Evolutionary conservation across 2,329 filamentous ascomycete genomes (phyloP).

Genomic region (Diaporthe sp.): DNA sequence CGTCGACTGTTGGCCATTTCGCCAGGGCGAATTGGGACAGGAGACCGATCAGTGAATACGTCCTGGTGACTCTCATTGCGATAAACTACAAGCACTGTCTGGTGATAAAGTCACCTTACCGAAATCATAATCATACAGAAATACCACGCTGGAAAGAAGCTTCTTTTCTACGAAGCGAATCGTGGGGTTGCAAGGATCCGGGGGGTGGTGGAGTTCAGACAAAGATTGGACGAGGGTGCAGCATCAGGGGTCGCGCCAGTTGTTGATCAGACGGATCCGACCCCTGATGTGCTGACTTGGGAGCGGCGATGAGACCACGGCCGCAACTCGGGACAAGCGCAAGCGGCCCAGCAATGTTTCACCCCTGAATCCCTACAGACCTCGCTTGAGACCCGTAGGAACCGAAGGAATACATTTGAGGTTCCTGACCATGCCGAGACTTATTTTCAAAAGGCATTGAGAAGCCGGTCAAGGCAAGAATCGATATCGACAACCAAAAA

Average conservation of each 20-base stretch:
- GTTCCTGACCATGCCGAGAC: background rate
- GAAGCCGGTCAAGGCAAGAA: background rate
- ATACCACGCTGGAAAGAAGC: background rate
- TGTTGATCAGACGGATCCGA: conserved; percentile 38
- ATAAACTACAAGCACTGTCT: background rate
- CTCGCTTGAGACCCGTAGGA: background rate
- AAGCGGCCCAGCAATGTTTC: conserved; percentile 7
- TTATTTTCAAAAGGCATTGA: background rate
- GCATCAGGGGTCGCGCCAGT: conserved; percentile 32
- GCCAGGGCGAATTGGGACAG: background rate
- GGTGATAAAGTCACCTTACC: background rate
- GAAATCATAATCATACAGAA: background rate
- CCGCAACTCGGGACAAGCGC: conserved; percentile 14
- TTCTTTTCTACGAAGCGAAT: conserved; percentile 6
- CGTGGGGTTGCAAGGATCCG: conserved; percentile 3
- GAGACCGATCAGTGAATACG: conserved; percentile 4
- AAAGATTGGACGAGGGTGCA: conserved; percentile 3
- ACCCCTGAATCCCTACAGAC: background rate
- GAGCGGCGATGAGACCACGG: conserved; percentile 21
- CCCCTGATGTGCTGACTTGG: conserved; percentile 34
- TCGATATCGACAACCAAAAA: background rate
- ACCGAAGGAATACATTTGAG: background rate
- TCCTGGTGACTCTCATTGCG: conserved; percentile 4
- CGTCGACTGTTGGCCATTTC: conserved; percentile 32
- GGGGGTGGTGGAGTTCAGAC: conserved; percentile 5